phyloP scores from a whole-genome alignment of 1,284 basidiomycete species.

The Cystobasidiaceae sp. region DNA sequence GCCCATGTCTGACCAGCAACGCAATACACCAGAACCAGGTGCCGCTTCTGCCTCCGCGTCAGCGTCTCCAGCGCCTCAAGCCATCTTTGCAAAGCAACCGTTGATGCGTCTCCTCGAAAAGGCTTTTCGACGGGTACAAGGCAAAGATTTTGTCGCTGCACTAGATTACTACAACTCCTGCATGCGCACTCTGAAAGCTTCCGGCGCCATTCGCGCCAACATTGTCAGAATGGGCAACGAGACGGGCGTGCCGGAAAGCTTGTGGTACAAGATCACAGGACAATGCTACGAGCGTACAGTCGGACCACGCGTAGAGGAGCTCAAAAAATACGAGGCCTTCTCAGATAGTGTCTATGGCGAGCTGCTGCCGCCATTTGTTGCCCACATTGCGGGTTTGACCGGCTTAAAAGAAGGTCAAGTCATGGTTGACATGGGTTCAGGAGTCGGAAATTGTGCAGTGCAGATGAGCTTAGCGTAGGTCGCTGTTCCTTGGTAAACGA shows the following conservation, averaged over 20 bases:
- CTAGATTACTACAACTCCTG: slow-evolving; percentile 52
- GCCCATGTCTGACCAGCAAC: background rate
- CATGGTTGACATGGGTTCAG: slow-evolving; percentile 55
- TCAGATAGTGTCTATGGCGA: slow-evolving; percentile 48
- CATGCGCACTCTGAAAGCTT: slow-evolving; percentile 47
- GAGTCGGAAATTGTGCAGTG: slow-evolving; percentile 55
- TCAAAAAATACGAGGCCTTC: slow-evolving; percentile 51
- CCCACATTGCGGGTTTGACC: slow-evolving; percentile 47
- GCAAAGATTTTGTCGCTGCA: slow-evolving; percentile 51
- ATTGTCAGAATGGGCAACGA: slow-evolving; percentile 38
- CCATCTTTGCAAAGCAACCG: slow-evolving; percentile 5
- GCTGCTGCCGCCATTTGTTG: slow-evolving; percentile 48
- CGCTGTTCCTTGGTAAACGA: background rate
- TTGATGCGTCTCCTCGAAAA: slow-evolving; percentile 52
- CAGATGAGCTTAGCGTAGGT: slow-evolving; percentile 52
- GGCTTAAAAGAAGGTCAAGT: slow-evolving; percentile 44
- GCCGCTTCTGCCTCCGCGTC: slow-evolving; percentile 1
- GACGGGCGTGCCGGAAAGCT: slow-evolving; percentile 43
- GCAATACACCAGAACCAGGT: slow-evolving; percentile 8
- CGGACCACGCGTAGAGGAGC: slow-evolving; percentile 51
- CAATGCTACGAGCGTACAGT: slow-evolving; percentile 55
- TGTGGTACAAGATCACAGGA: slow-evolving; percentile 53
- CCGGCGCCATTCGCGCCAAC: slow-evolving; percentile 45
- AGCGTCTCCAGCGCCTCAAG: background rate
- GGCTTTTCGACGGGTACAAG: slow-evolving; percentile 52